Evolutionary conservation across 148 eudicot species (phyloP), one percentile per base, ranked within the genome.

Genomic region (Amaranthus hypochondriacus): DNA sequence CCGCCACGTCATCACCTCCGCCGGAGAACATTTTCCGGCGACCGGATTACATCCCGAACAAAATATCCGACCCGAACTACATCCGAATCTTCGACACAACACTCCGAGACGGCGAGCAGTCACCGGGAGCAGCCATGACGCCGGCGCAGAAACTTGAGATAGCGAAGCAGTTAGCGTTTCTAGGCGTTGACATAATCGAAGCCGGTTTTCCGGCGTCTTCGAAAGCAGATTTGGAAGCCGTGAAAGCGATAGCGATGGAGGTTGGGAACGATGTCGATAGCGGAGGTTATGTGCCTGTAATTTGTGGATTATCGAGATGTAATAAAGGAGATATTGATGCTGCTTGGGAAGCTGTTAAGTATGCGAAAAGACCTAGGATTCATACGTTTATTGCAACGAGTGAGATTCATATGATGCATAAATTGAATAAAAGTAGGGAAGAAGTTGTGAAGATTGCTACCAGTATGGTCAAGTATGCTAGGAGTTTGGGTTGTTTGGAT

Each of bases 61-160:
- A 64, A 52, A 90, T 95, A 13, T 42, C 97, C 46, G 94, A 95
- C 84, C 90, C 94, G 0, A 72, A 79, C 48, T 95, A 95, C 48
- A 80, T 92, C 54, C 88, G 97, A 5, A 73, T 95, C 13, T 92
- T 95, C 82, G 99, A 95, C 83, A 92, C 99, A 57, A 92, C 96
- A 14, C 87, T 92, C 48, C 88, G 96, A 0, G 99, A 90, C 53
- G 97, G 97, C 59, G 99, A 96, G 74, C 99, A 96, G 72, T 92
- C 99, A 12, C 97, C 97, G 0, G 99, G 99, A 1, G 99, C 99
- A 61, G 78, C 97, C 48, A 90, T 92, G 96, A 92, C 92, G 44
- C 86, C 95, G 11, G 82, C 83, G 47, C 89, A 92, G 74, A 96
- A 96, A 80, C 90, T 96, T 7, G 89, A 90, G 73, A 87, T 96